A percentile compares a stretch with the other conserved stretches of the same genome.
Conservation (phyloP, 179 eudicot species). For the Camellia oleifera region DNA sequence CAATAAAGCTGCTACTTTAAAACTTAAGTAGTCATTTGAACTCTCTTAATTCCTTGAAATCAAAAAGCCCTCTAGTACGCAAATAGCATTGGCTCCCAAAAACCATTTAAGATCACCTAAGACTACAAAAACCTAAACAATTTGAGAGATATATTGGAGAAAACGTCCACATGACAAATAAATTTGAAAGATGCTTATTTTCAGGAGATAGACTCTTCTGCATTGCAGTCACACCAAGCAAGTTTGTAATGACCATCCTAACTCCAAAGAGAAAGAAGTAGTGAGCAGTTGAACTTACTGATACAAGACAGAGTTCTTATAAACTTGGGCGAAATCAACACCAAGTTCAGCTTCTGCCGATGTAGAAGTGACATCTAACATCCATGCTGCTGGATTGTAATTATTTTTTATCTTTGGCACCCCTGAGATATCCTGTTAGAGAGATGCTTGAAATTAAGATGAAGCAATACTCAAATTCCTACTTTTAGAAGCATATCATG, state of each 20-base stretch:
- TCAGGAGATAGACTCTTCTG: background rate
- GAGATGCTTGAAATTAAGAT: background rate
- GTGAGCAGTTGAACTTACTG: slow-evolving; percentile 37
- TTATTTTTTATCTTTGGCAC: slow-evolving; percentile 58
- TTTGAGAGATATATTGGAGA: background rate
- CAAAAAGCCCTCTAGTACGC: background rate
- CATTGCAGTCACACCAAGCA: background rate
- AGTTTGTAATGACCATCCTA: background rate
- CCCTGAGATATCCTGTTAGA: slow-evolving; percentile 48
- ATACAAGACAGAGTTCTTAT: slow-evolving; percentile 39
- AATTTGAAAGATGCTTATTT: background rate
- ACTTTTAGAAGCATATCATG: background rate
- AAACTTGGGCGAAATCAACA: slow-evolving; percentile 57
- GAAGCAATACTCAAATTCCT: background rate
- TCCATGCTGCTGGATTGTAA: slow-evolving; percentile 89
- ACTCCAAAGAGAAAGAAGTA: background rate
- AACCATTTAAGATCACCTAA: background rate
- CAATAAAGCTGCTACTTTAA: background rate
- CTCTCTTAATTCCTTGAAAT: background rate
- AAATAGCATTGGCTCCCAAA: background rate
- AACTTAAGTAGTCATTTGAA: background rate
- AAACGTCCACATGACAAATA: background rate
- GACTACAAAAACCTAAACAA: background rate
- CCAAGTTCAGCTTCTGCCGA: slow-evolving; percentile 54
- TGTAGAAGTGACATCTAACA: slow-evolving; percentile 72